Evolutionary conservation across 2,329 filamentous ascomycete genomes (phyloP).

Genomic region (Didymella arachidicola): DNA sequence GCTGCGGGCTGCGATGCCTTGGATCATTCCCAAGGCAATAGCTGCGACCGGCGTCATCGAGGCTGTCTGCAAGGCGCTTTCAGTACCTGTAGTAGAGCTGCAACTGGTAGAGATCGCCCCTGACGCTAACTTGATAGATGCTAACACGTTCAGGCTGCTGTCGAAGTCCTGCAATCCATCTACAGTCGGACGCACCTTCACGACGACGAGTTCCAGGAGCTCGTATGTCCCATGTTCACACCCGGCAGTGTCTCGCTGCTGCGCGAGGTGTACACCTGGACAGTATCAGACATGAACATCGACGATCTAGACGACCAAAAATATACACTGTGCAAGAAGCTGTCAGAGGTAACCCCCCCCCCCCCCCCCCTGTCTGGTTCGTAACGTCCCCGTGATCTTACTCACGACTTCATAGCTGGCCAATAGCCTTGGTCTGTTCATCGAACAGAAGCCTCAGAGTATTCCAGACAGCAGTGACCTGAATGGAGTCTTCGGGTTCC

Average conservation of each 20-base stretch:
- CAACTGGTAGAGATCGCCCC: slow-evolving; percentile 41
- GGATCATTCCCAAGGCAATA: slow-evolving; percentile 86
- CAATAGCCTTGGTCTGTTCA: slow-evolving; percentile 82
- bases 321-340: slow-evolving; percentile 90
- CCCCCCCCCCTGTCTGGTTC: slow-evolving; percentile 19
- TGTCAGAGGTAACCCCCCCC: slow-evolving; percentile 75
- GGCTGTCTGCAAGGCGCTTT: slow-evolving; percentile 50
- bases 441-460: slow-evolving; percentile 76
- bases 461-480: slow-evolving; percentile 73
- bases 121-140: not conserved
- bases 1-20: slow-evolving; percentile 80
- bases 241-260: slow-evolving; percentile 75
- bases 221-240: slow-evolving; percentile 82
- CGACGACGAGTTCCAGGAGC: slow-evolving; percentile 77
- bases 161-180: slow-evolving; percentile 84
- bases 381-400: slow-evolving; percentile 17
- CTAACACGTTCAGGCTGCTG: slow-evolving; percentile 57
- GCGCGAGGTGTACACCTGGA: slow-evolving; percentile 79
- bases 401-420: slow-evolving; percentile 67
- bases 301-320: slow-evolving; percentile 89
- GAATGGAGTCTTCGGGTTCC: slow-evolving; percentile 77
- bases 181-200: slow-evolving; percentile 77
- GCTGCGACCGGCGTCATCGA: slow-evolving; percentile 59
- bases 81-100: slow-evolving; percentile 47
- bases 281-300: slow-evolving; percentile 76